Base-by-base conservation (phyloP, 1,284 basidiomycete genomes). In the Ganoderma multipileum region DNA sequence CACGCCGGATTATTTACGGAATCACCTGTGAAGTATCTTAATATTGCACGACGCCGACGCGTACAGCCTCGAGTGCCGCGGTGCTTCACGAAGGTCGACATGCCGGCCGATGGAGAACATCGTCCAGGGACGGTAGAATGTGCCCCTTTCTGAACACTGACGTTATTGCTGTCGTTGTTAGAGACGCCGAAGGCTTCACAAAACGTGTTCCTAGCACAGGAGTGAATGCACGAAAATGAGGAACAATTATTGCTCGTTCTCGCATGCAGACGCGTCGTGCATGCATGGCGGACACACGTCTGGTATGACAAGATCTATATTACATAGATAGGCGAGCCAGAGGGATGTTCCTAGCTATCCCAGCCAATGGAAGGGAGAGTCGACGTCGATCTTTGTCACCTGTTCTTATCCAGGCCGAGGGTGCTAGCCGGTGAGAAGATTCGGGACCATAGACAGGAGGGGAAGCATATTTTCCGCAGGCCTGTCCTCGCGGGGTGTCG, bases 31-130 rank as follows among this genome's bases (percentile, higher is more conserved):
- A 55, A 55, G 54, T n/a, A 30, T 58, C 55, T 58, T 23, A 33
- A 41, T 62, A 62, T 50, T 44, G 61, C 44, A 36, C 55, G 20
- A 38, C 28, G 36, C 18, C n/a, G n/a, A n/a, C n/a, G 57, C 52
- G 66, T 64, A 54, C 62, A 60, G 44, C 57, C 57, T 55, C 50
- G 33, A 55, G 14, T 55, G 14, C n/a, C 12, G 38, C 38, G 38
- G 57, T 59, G 54, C 42, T 61, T 63, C 63, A 38, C 63, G 30
- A 66, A 71, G 67, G 28, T 30, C 44, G 64, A 63, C 69, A 64
- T 68, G 69, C 69, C 66, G 69, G 60, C 61, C 64, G 65, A 59
- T 47, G 61, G 18, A 47, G 44, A 57, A 38, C 30, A 50, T 52
- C n/a, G n/a, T 26, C 62, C 65, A 70, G 68, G 68, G 33, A 70